These are phyloP conservation scores for Pichia cephalocereana DNA, from an alignment of 805 yeast species.

Conservation along the genomic window DNA sequence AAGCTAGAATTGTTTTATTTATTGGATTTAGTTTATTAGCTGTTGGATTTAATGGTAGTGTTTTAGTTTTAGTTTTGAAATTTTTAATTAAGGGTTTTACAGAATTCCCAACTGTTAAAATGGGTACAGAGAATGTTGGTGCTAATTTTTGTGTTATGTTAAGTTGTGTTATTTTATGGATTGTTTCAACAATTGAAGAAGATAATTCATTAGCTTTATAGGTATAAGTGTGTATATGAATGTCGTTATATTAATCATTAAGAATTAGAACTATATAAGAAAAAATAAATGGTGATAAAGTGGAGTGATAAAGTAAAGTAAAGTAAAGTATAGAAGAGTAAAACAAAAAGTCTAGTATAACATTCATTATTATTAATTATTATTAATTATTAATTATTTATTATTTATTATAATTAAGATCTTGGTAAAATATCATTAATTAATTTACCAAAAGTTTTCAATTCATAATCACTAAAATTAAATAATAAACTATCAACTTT, in stretches of 20 bases:
- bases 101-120: conserved; percentile 79
- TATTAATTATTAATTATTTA: too few relatives aligned
- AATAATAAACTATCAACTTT: conserved; percentile 38
- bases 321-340: too few relatives aligned
- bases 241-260: neutral
- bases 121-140: conserved; percentile 87
- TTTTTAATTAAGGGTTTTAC: conserved; percentile 68
- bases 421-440: conserved; percentile 18
- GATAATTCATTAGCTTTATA: conserved; percentile 77
- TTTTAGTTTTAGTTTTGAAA: conserved; percentile 79
- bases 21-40: conserved; percentile 89
- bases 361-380: too few relatives aligned
- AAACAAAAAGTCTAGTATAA: too few relatives aligned
- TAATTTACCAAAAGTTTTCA: conserved; percentile 22
- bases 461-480: conserved; percentile 65
- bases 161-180: conserved; percentile 86
- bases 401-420: neutral
- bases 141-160: conserved; percentile 73
- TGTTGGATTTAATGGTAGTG: conserved; percentile 88
- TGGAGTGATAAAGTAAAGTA: too few relatives aligned
- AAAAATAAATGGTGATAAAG: too few relatives aligned
- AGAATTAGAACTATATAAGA: too few relatives aligned
- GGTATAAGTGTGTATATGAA: neutral
- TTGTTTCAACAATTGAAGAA: conserved; percentile 92
- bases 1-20: conserved; percentile 83